A percentile compares a stretch with the other conserved stretches of the same genome.
Evolutionary conservation across 169 alveolate species (phyloP).

Genomic region (Pseudocohnilembus persalinus): DNA sequence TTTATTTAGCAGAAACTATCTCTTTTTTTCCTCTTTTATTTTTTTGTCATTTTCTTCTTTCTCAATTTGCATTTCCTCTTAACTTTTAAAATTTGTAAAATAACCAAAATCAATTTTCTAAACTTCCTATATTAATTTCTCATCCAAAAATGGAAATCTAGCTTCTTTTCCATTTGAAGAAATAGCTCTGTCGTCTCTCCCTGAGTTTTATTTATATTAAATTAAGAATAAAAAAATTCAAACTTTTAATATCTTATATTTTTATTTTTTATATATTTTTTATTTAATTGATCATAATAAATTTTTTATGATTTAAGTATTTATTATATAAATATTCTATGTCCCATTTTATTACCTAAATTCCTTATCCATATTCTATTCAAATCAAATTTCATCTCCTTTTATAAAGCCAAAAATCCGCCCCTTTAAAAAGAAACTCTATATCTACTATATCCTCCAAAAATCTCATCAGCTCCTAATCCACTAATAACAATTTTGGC

Average conservation of each 20-base stretch:
- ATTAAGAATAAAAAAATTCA: too few species aligned
- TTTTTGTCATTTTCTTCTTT: too few species aligned
- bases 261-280: too few species aligned
- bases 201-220: too few species aligned
- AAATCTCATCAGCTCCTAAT: slow-evolving; percentile 93
- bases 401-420: slow-evolving; percentile 66
- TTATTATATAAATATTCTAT: too few species aligned
- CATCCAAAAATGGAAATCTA: slow-evolving; percentile 86
- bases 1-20: slow-evolving; percentile 1
- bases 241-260: too few species aligned
- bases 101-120: slow-evolving; percentile 18
- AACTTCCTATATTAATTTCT: slow-evolving; percentile 48
- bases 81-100: slow-evolving; percentile 44
- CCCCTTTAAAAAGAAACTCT: slow-evolving; percentile 76
- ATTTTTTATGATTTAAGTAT: too few species aligned
- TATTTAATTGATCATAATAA: too few species aligned
- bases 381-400: slow-evolving; percentile 87
- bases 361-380: slow-evolving; percentile 90
- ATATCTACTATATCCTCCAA: slow-evolving; percentile 92
- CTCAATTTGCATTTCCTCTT: slow-evolving; percentile 27
- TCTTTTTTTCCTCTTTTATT: neutral
- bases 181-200: slow-evolving; percentile 90
- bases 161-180: slow-evolving; percentile 80
- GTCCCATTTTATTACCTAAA: too few species aligned
- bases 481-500: slow-evolving; percentile 87